phyloP scores from a whole-genome alignment of 208 protist genomes.

The Trypanosomatidae sp. region DNA sequence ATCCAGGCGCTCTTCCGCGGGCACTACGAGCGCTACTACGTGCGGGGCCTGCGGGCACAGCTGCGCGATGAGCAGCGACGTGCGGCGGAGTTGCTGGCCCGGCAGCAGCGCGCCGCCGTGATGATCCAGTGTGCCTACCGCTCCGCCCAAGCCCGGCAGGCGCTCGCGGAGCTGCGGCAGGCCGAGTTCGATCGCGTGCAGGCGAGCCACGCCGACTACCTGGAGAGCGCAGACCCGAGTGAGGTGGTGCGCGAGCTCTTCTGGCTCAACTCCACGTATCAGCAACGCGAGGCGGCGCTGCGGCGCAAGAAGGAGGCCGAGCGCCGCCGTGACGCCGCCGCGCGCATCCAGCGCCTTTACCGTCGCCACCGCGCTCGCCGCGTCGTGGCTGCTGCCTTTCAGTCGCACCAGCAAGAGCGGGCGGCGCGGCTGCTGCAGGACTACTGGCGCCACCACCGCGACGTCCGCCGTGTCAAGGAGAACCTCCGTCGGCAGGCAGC shows the following conservation, averaged over 20 bases:
- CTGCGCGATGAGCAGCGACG: conserved; percentile 37
- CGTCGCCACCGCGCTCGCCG: conserved; percentile 31
- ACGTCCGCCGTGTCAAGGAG: conserved; percentile 26
- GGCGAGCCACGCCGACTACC: conserved; percentile 50
- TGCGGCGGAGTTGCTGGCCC: conserved; percentile 29
- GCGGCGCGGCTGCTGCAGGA: conserved; percentile 52
- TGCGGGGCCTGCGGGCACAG: conserved; percentile 49
- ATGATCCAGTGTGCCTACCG: conserved; percentile 73
- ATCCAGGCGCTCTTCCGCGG: conserved; percentile 82
- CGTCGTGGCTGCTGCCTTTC: conserved; percentile 16
- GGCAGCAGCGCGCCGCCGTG: conserved; percentile 51
- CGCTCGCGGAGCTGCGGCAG: conserved; percentile 22
- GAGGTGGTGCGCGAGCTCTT: conserved; percentile 85
- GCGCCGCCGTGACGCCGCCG: conserved; percentile 31
- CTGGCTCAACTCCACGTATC: conserved; percentile 61
- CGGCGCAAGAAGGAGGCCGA: conserved; percentile 31
- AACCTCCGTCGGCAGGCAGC: conserved; percentile 34
- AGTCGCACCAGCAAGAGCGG: conserved; percentile 14
- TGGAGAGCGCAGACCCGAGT: conserved; percentile 50
- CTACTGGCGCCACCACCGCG: conserved; percentile 52
- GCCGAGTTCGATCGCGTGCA: conserved; percentile 43
- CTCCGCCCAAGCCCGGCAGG: conserved; percentile 33
- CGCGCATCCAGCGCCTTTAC: conserved; percentile 59
- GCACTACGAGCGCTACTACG: conserved; percentile 79
- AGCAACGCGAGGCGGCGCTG: conserved; percentile 35